A percentile compares a stretch with the other conserved stretches of the same genome.
Conservation (phyloP, 164 flowering plant species). For the Annona cherimola region DNA sequence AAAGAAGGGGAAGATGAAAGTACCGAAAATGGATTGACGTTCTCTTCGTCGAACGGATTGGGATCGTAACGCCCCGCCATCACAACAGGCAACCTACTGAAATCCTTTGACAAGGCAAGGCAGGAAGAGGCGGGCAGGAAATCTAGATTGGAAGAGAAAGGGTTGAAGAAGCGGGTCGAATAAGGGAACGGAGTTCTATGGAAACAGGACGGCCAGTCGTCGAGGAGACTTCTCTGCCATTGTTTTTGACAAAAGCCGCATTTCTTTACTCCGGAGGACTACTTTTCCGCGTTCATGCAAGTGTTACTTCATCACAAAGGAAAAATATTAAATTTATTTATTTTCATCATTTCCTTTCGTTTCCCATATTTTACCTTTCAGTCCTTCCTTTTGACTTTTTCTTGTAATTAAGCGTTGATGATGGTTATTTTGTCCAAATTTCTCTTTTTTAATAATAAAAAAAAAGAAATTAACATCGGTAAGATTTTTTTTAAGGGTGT, state of each 20-base stretch:
- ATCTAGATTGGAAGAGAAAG: background rate
- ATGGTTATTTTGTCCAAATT: no score
- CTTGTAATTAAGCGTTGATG: no score
- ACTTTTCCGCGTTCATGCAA: conserved; percentile 18
- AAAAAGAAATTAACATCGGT: no score
- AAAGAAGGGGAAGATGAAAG: conserved; percentile 11
- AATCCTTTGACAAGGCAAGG: background rate
- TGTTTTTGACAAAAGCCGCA: background rate
- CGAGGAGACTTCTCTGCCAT: background rate
- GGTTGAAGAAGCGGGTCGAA: background rate
- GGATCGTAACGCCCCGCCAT: conserved; percentile 75
- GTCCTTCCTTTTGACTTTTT: no score
- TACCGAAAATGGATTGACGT: conserved; percentile 88
- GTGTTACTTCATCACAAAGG: no score
- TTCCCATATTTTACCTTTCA: no score
- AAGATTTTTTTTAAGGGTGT: no score
- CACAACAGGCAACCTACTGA: background rate
- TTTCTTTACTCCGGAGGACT: background rate
- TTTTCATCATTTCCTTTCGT: no score
- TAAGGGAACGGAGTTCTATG: no score
- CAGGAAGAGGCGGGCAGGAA: background rate
- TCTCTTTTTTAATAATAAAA: no score
- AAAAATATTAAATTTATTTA: no score
- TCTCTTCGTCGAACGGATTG: conserved; percentile 79
- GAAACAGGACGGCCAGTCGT: background rate